A percentile compares a stretch with the other conserved stretches of the same genome.
Conservation (phyloP, 805 yeast genomes). For the Suhomyces faveliae region DNA sequence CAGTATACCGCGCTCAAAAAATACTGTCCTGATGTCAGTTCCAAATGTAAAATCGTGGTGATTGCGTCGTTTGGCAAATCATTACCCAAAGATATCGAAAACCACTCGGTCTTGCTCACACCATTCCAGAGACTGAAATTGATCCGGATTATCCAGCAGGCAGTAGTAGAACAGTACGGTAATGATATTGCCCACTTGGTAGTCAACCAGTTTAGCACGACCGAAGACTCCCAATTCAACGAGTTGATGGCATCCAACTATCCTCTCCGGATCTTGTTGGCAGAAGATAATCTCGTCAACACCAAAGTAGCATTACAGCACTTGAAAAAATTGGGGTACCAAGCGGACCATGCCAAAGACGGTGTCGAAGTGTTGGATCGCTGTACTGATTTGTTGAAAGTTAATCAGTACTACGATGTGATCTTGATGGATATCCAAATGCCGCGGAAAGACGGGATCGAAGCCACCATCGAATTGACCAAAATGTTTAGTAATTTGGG, state of each 20-base stretch:
- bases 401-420: conserved; percentile 42
- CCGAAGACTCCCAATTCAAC: neutral
- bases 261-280: conserved; percentile 51
- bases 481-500: conserved; percentile 25
- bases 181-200: neutral
- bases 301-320: conserved; percentile 51
- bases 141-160: conserved; percentile 5
- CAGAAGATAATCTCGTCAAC: conserved; percentile 54
- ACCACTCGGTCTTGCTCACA: conserved; percentile 24
- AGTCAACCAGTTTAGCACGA: neutral
- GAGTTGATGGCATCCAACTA: conserved; percentile 11
- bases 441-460: conserved; percentile 58
- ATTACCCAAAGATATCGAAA: conserved; percentile 21
- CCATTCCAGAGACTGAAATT: conserved; percentile 30
- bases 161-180: conserved; percentile 1
- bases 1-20: conserved; percentile 13
- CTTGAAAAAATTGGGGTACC: conserved; percentile 48
- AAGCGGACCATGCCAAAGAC: conserved; percentile 52
- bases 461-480: conserved; percentile 42
- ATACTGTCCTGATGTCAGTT: conserved; percentile 1
- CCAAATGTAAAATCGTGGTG: conserved; percentile 18
- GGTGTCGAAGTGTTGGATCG: conserved; percentile 45
- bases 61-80: conserved; percentile 31
- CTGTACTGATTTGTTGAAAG: conserved; percentile 25
- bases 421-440: conserved; percentile 58